These are phyloP conservation scores for Ophiostoma australiae DNA, from an alignment of 2,329 filamentous ascomycete species.

Conservation along the genomic window DNA sequence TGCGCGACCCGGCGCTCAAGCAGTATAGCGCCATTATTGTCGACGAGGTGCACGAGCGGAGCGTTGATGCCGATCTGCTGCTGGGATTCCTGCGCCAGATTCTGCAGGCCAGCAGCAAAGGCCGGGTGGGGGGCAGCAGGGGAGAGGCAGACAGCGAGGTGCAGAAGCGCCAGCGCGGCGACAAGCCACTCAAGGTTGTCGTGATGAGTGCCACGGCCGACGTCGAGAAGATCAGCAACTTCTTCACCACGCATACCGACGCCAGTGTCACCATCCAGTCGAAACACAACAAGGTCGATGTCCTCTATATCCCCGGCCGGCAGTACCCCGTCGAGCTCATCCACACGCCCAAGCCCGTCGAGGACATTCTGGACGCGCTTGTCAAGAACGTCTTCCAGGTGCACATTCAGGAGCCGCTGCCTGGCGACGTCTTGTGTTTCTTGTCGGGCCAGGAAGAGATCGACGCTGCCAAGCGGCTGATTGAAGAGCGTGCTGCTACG, in stretches of 20 bases:
- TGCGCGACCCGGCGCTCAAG: constrained; percentile 74
- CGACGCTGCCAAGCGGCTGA: constrained; percentile 69
- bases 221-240: constrained; percentile 68
- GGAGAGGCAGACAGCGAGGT: background rate
- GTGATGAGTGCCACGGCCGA: constrained; percentile 98
- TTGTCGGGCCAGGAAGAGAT: constrained; percentile 91
- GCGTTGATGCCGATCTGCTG: constrained; percentile 87
- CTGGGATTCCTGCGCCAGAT: constrained; percentile 83
- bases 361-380: constrained; percentile 76
- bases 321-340: constrained; percentile 78
- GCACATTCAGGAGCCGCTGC: constrained; percentile 81
- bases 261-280: background rate
- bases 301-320: constrained; percentile 71
- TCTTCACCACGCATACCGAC: constrained; percentile 53
- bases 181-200: constrained; percentile 77
- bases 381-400: constrained; percentile 80
- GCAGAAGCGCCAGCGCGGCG: constrained; percentile 47
- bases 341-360: constrained; percentile 68
- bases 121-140: background rate
- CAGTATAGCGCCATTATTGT: constrained; percentile 89
- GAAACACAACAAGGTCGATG: constrained; percentile 35
- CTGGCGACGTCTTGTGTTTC: constrained; percentile 90
- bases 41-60: constrained; percentile 95
- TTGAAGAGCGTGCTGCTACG: constrained; percentile 71
- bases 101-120: constrained; percentile 25